Conservation (phyloP, 2,329 filamentous ascomycete genomes). For the Leptographium radiaticola region DNA sequence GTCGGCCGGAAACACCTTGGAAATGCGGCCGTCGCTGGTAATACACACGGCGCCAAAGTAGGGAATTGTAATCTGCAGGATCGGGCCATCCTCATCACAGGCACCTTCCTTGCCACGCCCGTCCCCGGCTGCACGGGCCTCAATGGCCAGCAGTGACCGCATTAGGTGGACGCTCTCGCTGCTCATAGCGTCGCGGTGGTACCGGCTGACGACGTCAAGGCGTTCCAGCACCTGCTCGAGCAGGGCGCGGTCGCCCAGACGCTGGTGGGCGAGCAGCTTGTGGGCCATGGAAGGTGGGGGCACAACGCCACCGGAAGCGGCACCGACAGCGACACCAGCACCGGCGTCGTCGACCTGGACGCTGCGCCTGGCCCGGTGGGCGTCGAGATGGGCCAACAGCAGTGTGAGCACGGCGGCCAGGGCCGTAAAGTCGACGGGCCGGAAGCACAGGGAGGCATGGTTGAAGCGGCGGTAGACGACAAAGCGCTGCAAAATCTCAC, state of each 20-base stretch:
- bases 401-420: background rate
- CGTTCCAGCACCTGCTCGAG: background rate
- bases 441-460: background rate
- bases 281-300: no score
- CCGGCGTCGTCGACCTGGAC: no score
- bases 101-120: background rate
- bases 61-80: constrained; percentile 24
- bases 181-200: constrained; percentile 11
- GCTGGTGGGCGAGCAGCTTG: background rate
- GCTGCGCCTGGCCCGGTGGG: background rate
- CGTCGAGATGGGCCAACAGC: background rate
- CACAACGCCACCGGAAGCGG: constrained; percentile 12
- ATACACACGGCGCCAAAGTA: constrained; percentile 27
- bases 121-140: constrained; percentile 12
- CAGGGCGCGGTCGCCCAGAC: background rate
- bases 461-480: background rate
- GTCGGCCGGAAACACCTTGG: background rate
- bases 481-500: background rate
- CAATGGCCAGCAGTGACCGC: constrained; percentile 23
- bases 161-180: constrained; percentile 20
- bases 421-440: background rate
- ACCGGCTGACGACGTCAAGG: constrained; percentile 2
- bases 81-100: background rate
- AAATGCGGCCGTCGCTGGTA: background rate
- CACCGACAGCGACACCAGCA: no score